Conservation (phyloP, 1,284 basidiomycete species). For the Cutaneotrichosporon sp. region DNA sequence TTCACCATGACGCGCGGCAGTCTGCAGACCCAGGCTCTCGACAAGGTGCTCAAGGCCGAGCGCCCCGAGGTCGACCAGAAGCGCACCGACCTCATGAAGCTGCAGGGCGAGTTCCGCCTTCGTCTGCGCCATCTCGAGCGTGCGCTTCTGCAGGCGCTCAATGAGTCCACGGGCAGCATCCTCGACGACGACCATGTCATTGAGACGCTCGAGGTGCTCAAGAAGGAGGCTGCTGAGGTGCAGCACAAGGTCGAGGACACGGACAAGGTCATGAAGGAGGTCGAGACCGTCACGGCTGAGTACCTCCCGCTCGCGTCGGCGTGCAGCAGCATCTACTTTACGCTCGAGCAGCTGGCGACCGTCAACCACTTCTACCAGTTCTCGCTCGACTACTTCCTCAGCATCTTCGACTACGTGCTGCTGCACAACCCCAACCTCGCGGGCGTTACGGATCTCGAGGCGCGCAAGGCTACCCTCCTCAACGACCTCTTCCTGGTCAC, state of each 20-base stretch:
- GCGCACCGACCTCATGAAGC: slow-evolving; percentile 96
- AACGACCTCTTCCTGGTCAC: slow-evolving; percentile 89
- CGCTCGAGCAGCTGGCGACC: slow-evolving; percentile 88
- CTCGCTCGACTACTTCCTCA: slow-evolving; percentile 95
- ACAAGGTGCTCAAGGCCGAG: slow-evolving; percentile 95
- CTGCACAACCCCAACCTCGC: slow-evolving; percentile 87
- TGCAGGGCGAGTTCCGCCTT: slow-evolving; percentile 96
- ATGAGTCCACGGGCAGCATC: slow-evolving; percentile 96
- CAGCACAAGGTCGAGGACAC: slow-evolving; percentile 97
- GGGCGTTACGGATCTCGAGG: slow-evolving; percentile 70
- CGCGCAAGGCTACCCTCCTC: slow-evolving; percentile 79
- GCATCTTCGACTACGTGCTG: slow-evolving; percentile 95
- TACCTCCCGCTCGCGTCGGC: slow-evolving; percentile 95
- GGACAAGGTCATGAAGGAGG: slow-evolving; percentile 91
- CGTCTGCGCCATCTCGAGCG: slow-evolving; percentile 92
- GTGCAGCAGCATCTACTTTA: slow-evolving; percentile 96
- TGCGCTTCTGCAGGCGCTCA: slow-evolving; percentile 89
- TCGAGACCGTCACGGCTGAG: slow-evolving; percentile 91
- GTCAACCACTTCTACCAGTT: slow-evolving; percentile 99
- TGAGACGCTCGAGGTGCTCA: slow-evolving; percentile 92
- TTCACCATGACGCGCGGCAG: slow-evolving; percentile 99
- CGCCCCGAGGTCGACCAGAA: slow-evolving; percentile 96
- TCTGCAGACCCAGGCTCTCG: slow-evolving; percentile 95
- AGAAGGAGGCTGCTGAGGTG: slow-evolving; percentile 95
- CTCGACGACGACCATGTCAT: slow-evolving; percentile 99